Conservation (phyloP, 2,329 filamentous ascomycete species). For the Cladophialophora carrionii region DNA sequence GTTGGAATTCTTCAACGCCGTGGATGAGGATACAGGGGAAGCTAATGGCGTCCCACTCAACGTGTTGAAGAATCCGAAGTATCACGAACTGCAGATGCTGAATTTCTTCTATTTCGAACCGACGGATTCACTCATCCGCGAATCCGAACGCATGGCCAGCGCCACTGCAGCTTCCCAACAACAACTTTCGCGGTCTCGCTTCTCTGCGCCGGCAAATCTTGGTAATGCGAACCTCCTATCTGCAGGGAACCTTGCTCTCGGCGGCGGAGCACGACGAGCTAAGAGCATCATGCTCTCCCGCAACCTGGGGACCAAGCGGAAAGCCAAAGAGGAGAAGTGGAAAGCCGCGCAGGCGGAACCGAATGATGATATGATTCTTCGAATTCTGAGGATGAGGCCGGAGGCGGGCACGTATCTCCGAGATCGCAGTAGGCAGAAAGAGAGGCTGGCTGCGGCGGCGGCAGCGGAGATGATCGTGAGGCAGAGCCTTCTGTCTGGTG, state of each 20-base stretch:
- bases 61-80: slow-evolving; percentile 94
- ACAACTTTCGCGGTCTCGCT: slow-evolving; percentile 59
- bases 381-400: slow-evolving; percentile 91
- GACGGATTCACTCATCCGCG: slow-evolving; percentile 86
- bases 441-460: slow-evolving; percentile 83
- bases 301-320: slow-evolving; percentile 93
- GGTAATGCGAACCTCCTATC: slow-evolving; percentile 57
- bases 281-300: slow-evolving; percentile 88
- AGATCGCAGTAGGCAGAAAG: slow-evolving; percentile 90
- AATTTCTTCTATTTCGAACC: slow-evolving; percentile 99
- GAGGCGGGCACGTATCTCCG: slow-evolving; percentile 86
- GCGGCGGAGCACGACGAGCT: slow-evolving; percentile 53
- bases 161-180: slow-evolving; percentile 80
- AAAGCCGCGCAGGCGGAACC: slow-evolving; percentile 95
- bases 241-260: slow-evolving; percentile 47
- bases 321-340: slow-evolving; percentile 92
- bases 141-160: slow-evolving; percentile 93
- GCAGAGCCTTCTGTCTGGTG: slow-evolving; percentile 74
- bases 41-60: slow-evolving; percentile 87
- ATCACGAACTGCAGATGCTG: slow-evolving; percentile 92
- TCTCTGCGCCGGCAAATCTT: slow-evolving; percentile 67
- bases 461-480: slow-evolving; percentile 93
- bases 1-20: slow-evolving; percentile 92
- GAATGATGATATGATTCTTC: slow-evolving; percentile 95
- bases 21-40: slow-evolving; percentile 80